phyloP scores from a whole-genome alignment of 2,329 filamentous ascomycete genomes.

The Penicillium digitatum region DNA sequence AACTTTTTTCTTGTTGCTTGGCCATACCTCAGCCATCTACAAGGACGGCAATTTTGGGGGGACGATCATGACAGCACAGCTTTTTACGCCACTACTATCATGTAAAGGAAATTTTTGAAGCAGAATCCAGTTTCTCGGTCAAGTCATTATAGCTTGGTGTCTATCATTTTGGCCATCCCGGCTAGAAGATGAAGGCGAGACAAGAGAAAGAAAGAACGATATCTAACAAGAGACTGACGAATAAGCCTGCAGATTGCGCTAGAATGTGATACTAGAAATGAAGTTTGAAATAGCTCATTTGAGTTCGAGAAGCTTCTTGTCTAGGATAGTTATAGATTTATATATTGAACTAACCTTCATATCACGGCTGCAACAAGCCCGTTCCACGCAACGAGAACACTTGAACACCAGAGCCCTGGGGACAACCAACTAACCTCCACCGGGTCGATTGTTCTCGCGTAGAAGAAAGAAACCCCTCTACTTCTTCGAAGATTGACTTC shows the following conservation, averaged over 20 bases:
- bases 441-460: neutral
- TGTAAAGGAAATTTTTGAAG: neutral
- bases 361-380: neutral
- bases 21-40: neutral
- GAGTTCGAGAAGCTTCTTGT: neutral
- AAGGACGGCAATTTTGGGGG: neutral
- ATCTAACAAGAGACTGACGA: neutral
- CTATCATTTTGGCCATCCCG: neutral
- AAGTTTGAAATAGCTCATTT: neutral
- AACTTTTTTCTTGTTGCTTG: conserved; percentile 73
- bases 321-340: neutral
- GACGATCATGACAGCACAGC: neutral
- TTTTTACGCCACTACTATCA: neutral
- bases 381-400: neutral
- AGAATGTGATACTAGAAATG: too few relatives aligned
- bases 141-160: neutral
- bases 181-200: neutral
- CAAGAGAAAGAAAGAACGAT: neutral
- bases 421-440: neutral
- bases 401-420: neutral
- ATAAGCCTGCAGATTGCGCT: neutral
- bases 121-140: neutral
- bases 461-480: neutral
- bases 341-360: neutral
- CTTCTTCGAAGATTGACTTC: neutral